A percentile compares a stretch with the other conserved stretches of the same genome.
These are phyloP conservation scores for Lentinula edodes DNA, from an alignment of 768 basidiomycete species.

Conservation along the genomic window DNA sequence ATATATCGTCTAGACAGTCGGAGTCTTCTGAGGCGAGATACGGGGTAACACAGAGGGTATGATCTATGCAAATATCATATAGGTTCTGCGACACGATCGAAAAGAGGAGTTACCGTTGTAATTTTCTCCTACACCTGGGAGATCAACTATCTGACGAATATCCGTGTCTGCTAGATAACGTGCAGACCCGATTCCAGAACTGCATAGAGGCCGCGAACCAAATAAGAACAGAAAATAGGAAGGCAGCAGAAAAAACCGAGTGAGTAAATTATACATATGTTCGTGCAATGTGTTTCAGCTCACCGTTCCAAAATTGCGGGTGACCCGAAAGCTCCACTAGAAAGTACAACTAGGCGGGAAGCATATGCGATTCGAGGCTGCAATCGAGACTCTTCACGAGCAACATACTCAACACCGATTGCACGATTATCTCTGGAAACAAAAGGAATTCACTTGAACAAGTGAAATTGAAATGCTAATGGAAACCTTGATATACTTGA, in stretches of 20 bases:
- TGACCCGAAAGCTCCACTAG: slow-evolving; percentile 27
- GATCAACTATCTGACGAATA: slow-evolving; percentile 34
- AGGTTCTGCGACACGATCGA: neutral
- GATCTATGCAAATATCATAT: neutral
- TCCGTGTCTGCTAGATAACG: slow-evolving; percentile 28
- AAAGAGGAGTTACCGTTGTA: slow-evolving; percentile 18
- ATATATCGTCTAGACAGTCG: slow-evolving; percentile 27
- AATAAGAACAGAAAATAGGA: neutral
- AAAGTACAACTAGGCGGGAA: slow-evolving; percentile 22
- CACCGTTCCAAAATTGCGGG: slow-evolving; percentile 27
- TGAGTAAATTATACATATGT: neutral
- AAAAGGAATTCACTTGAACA: neutral
- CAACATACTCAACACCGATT: slow-evolving; percentile 25
- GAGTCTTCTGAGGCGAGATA: slow-evolving; percentile 23
- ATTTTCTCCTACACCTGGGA: slow-evolving; percentile 53
- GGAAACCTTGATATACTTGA: slow-evolving; percentile 16
- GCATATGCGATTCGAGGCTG: slow-evolving; percentile 16
- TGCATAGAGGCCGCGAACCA: neutral
- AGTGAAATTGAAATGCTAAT: neutral
- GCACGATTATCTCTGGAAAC: slow-evolving; percentile 11
- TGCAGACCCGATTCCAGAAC: slow-evolving; percentile 45
- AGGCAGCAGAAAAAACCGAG: neutral
- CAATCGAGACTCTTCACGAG: slow-evolving; percentile 8
- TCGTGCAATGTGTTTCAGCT: neutral
- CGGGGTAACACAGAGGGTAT: slow-evolving; percentile 18